phyloP scores from a whole-genome alignment of 306 rosid species.

The Vigna unguiculata region DNA sequence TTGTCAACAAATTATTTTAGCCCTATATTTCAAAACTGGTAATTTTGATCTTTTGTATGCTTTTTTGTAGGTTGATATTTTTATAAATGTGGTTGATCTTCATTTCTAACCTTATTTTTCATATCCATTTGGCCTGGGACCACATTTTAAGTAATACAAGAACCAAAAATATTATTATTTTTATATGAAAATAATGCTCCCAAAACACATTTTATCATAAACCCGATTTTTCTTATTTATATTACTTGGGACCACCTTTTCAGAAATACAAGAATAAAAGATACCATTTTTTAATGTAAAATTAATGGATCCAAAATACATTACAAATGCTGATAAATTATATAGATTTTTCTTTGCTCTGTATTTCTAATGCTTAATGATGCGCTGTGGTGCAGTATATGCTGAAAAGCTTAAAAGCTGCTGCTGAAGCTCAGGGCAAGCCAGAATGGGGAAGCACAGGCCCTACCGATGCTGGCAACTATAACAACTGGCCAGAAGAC shows the following conservation, averaged over 20 bases:
- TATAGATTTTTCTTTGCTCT: neutral
- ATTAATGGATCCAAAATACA: neutral
- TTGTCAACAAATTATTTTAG: rapidly evolving
- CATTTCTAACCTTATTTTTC: neutral
- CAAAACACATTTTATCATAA: too few species aligned
- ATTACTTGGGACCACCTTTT: too few species aligned
- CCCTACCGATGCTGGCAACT: slow-evolving; percentile 95
- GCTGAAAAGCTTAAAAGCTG: slow-evolving; percentile 80
- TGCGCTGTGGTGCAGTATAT: slow-evolving; percentile 67
- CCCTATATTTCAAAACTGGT: neutral
- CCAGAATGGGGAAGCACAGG: slow-evolving; percentile 94
- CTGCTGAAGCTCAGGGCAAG: slow-evolving; percentile 78
- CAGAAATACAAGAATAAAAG: neutral
- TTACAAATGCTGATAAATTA: neutral
- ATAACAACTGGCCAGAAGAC: slow-evolving; percentile 98
- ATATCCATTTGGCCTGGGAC: neutral
- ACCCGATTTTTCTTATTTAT: too few species aligned
- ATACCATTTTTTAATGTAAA: neutral
- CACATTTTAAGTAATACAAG: neutral
- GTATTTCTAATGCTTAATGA: slow-evolving; percentile 8
- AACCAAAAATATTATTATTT: neutral
- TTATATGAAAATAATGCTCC: too few species aligned
- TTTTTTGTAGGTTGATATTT: neutral
- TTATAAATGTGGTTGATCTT: neutral
- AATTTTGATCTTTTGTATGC: neutral